phyloP scores from a whole-genome alignment of 345 rosid genomes.

The Pistacia vera region DNA sequence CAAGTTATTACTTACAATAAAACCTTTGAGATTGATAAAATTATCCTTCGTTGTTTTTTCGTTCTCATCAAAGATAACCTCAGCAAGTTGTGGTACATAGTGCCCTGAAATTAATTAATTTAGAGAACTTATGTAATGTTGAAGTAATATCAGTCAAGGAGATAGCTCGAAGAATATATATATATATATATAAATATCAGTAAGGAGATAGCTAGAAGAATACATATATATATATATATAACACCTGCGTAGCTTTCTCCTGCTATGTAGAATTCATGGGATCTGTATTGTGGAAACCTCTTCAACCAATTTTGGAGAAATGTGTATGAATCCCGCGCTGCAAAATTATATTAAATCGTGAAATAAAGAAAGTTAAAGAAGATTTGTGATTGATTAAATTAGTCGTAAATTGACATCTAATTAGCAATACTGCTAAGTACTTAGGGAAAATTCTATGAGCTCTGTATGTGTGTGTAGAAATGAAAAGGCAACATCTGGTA shows the following conservation, averaged over 20 bases:
- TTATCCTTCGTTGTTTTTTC: constrained; percentile 5
- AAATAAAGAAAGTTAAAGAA: not conserved
- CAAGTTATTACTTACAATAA: constrained; percentile 17
- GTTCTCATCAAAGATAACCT: constrained; percentile 26
- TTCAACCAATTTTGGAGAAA: constrained; percentile 37
- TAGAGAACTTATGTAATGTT: not conserved
- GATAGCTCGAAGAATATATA: not conserved
- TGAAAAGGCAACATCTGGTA: no score
- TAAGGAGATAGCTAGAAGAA: not conserved
- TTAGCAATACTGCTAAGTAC: no score
- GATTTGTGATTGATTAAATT: not conserved
- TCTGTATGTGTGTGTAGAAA: no score
- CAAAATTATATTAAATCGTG: not conserved
- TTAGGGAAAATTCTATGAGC: no score
- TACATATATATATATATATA: not conserved
- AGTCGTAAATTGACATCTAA: not conserved
- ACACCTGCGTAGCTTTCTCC: constrained; percentile 39
- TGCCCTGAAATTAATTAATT: constrained; percentile 20
- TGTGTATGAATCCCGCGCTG: constrained; percentile 28
- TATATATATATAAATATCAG: not conserved
- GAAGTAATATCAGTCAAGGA: not conserved
- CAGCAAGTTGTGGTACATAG: constrained; percentile 39
- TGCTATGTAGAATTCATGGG: constrained; percentile 30
- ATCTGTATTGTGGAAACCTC: constrained; percentile 35
- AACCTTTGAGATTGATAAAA: constrained; percentile 32